These are phyloP conservation scores for Tricholoma bakamatsutake DNA, from an alignment of 768 basidiomycete genomes.

Conservation along the genomic window DNA sequence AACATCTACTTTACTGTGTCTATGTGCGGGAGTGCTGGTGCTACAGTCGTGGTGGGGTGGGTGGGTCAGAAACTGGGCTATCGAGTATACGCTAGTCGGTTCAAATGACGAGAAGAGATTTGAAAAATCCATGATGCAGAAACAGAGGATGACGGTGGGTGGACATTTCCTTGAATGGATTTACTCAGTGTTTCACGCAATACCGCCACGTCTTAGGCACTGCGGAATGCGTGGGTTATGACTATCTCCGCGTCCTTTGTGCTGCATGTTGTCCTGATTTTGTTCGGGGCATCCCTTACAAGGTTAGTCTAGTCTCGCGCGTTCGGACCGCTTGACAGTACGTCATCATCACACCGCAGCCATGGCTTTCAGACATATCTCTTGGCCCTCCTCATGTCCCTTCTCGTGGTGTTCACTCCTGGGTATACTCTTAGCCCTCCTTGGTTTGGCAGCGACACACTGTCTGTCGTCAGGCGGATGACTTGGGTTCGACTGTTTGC, in stretches of 20 bases:
- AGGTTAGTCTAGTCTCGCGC: constrained; percentile 36
- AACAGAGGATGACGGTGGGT: constrained; percentile 35
- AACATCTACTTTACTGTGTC: constrained; percentile 48
- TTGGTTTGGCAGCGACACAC: constrained; percentile 33
- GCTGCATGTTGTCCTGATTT: constrained; percentile 44
- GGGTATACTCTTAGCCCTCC: constrained; percentile 67
- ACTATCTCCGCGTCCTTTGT: constrained; percentile 45
- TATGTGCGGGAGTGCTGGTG: constrained; percentile 46
- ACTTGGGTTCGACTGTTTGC: constrained; percentile 79
- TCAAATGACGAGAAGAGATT: constrained; percentile 36
- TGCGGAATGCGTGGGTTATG: constrained; percentile 43
- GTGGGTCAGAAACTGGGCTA: constrained; percentile 57
- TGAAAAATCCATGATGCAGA: constrained; percentile 34
- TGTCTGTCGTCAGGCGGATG: constrained; percentile 48
- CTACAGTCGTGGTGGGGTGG: constrained; percentile 71
- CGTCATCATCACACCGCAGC: constrained; percentile 28
- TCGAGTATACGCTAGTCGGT: constrained; percentile 34
- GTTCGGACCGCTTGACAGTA: constrained; percentile 3
- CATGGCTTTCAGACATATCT: constrained; percentile 56
- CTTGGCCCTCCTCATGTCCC: constrained; percentile 61
- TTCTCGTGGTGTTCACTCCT: constrained; percentile 61
- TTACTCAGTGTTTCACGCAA: neutral
- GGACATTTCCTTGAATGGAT: neutral
- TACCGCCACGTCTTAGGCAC: constrained; percentile 32
- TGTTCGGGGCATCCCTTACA: constrained; percentile 72